A percentile compares a stretch with the other conserved stretches of the same genome.
Evolutionary conservation across 768 basidiomycete genomes (phyloP).

Genomic region (Leccinum disarticulatum): DNA sequence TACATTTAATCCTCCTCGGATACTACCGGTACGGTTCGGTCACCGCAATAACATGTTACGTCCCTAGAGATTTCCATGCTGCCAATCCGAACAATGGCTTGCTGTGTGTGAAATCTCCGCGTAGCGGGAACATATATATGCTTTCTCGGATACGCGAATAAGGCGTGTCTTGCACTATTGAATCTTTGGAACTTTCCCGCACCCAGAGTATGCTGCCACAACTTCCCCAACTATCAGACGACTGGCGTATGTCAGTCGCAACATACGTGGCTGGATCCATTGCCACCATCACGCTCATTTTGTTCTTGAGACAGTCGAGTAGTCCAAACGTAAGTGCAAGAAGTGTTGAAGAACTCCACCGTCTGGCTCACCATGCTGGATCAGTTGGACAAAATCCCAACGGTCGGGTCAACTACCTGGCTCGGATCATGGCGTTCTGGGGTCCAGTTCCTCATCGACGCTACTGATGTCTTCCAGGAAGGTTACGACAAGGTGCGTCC

Average conservation of each 20-base stretch:
- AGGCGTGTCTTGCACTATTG: neutral
- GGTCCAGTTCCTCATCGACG: conserved; percentile 19
- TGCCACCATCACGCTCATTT: neutral
- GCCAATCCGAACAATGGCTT: neutral
- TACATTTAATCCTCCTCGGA: neutral
- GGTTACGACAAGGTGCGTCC: conserved; percentile 33
- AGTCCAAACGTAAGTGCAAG: conserved; percentile 2
- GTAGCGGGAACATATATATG: neutral
- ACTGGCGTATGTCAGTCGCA: neutral
- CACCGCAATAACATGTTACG: neutral
- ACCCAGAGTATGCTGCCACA: neutral
- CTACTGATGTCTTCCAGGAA: conserved; percentile 27
- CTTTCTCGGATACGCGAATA: neutral
- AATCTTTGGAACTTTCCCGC: neutral
- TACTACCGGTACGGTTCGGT: neutral
- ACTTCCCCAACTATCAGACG: neutral
- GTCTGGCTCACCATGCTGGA: neutral
- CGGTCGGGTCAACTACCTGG: conserved; percentile 28
- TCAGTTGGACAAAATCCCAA: conserved; percentile 33
- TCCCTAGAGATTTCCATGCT: neutral
- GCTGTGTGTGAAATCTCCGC: neutral
- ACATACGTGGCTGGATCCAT: neutral
- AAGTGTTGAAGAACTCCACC: neutral
- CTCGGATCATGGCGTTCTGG: conserved; percentile 31
- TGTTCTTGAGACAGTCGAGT: neutral